phyloP scores from a whole-genome alignment of 1,284 basidiomycete genomes.

The Trichosporon coremiiforme region DNA sequence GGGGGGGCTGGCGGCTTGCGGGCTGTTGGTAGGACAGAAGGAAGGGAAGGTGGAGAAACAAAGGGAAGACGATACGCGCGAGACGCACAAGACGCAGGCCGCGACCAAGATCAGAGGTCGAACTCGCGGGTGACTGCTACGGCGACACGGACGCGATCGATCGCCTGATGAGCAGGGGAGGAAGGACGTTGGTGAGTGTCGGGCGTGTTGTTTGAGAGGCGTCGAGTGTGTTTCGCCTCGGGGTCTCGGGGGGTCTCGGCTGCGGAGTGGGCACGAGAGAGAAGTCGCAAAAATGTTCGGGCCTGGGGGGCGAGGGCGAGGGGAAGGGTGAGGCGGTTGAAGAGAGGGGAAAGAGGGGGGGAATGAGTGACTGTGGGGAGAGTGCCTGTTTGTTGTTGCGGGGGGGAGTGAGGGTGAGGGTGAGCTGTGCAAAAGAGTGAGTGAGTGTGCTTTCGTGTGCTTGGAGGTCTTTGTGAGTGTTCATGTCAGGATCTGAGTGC shows the following conservation, averaged over 20 bases:
- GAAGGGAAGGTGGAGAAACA: conserved; percentile 5
- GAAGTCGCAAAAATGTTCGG: not conserved
- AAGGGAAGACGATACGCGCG: not conserved
- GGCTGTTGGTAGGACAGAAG: conserved; percentile 4
- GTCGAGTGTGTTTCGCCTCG: not conserved
- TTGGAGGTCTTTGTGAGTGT: not conserved
- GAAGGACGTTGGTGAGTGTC: not conserved
- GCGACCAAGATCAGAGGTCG: not conserved
- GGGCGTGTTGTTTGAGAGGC: not conserved
- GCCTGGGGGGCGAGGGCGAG: not conserved
- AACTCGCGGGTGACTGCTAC: not conserved
- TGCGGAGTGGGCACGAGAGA: not conserved
- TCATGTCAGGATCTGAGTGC: not conserved
- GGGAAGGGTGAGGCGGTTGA: too few species aligned
- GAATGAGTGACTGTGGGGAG: not conserved
- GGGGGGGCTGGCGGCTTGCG: not conserved
- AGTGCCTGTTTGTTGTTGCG: not conserved
- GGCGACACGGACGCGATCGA: not conserved
- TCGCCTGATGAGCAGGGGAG: conserved; percentile 7
- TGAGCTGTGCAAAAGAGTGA: not conserved
- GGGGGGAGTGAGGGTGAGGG: too few species aligned
- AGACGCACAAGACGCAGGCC: not conserved
- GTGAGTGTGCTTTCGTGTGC: not conserved
- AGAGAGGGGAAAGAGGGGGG: too few species aligned
- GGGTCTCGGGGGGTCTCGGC: not conserved